Evolutionary conservation across 805 yeast genomes (phyloP).

Genomic region (Wickerhamiella spandovensis): DNA sequence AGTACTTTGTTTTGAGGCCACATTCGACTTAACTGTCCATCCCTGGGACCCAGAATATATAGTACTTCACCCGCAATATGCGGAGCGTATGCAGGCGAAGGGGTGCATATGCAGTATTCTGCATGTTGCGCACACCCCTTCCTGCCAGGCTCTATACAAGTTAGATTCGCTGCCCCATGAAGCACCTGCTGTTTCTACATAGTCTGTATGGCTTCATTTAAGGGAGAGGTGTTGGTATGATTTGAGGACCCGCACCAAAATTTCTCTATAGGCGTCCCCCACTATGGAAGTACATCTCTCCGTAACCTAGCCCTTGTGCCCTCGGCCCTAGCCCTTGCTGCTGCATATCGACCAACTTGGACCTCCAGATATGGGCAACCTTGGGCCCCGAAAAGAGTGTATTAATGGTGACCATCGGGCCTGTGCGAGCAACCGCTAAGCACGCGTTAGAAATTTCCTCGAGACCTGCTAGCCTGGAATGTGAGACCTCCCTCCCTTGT

Average conservation of each 20-base stretch:
- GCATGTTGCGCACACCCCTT: not conserved
- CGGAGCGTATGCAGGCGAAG: not conserved
- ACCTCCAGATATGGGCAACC: no score
- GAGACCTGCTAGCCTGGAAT: not conserved
- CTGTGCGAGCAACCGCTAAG: no score
- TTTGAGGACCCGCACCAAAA: not conserved
- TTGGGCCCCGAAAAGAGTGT: no score
- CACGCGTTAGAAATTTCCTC: no score
- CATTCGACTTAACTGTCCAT: not conserved
- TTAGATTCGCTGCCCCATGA: no score
- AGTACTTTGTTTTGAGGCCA: not conserved
- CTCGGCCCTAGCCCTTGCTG: not conserved
- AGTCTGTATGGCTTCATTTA: no score
- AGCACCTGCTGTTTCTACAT: no score
- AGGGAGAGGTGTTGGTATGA: no score
- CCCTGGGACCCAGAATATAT: not conserved
- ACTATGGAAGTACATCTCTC: not conserved
- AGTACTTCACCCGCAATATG: not conserved
- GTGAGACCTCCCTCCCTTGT: not conserved
- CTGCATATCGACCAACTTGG: not conserved
- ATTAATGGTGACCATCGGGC: no score
- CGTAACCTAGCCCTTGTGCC: not conserved
- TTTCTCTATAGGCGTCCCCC: not conserved
- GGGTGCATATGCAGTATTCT: not conserved
- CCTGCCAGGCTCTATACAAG: not conserved